These are phyloP conservation scores for Taphrina pruni DNA, from an alignment of 1,139 yeast species.

Conservation along the genomic window DNA sequence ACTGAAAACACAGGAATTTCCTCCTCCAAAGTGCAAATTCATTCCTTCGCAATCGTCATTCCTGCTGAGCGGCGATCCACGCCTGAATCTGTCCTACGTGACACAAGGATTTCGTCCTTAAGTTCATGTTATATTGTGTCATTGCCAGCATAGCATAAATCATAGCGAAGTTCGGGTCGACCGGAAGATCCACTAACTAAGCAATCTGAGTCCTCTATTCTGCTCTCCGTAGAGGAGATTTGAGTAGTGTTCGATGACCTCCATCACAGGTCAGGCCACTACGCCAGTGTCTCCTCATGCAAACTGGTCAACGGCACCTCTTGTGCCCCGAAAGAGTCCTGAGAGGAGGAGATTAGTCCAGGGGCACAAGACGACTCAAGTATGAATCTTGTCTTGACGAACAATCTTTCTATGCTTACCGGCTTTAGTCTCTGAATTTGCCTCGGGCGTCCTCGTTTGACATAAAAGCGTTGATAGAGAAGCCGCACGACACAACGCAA, in stretches of 20 bases:
- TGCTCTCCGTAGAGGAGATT: too few species aligned
- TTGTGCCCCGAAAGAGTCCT: constrained; percentile 34
- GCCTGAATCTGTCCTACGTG: constrained; percentile 1
- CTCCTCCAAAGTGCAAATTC: neutral
- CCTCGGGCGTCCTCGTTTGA: constrained; percentile 9
- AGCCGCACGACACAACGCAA: neutral
- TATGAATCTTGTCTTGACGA: neutral
- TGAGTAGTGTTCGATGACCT: neutral
- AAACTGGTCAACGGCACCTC: constrained; percentile 37
- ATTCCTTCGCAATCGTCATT: neutral
- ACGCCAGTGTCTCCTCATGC: constrained; percentile 20
- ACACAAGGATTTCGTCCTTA: neutral
- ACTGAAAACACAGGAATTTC: constrained; percentile 14
- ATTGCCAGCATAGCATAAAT: too few species aligned
- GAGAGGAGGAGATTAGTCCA: constrained; percentile 29
- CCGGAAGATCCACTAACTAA: too few species aligned
- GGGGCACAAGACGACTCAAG: constrained; percentile 37
- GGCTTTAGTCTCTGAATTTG: constrained; percentile 18
- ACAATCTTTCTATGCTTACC: neutral
- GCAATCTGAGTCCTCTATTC: too few species aligned
- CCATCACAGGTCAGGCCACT: constrained; percentile 2
- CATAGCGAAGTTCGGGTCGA: too few species aligned
- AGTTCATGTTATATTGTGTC: too few species aligned
- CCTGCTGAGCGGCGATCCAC: constrained; percentile 3
- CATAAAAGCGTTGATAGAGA: neutral